Conservation (phyloP, 768 basidiomycete genomes). For the Daedalea quercina region DNA sequence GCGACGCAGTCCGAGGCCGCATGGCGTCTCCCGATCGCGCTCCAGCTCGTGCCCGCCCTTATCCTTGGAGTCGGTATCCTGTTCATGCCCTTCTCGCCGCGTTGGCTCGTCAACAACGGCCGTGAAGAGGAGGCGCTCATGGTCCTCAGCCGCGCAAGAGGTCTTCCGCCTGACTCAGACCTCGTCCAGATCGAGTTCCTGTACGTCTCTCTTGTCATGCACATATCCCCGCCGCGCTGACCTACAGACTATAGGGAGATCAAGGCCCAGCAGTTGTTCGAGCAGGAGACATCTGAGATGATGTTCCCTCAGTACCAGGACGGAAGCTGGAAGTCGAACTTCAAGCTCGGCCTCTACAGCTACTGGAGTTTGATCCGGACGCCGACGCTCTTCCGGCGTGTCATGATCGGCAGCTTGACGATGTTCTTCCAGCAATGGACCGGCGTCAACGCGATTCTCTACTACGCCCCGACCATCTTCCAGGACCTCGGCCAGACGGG, state of each 20-base stretch:
- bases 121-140: conserved; percentile 67
- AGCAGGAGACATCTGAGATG: conserved; percentile 51
- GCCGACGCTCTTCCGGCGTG: conserved; percentile 52
- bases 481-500: conserved; percentile 50
- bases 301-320: conserved; percentile 63
- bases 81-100: conserved; percentile 79
- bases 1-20: conserved; percentile 54
- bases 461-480: conserved; percentile 75
- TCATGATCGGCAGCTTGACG: conserved; percentile 53
- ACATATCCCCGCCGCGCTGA: background rate
- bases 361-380: conserved; percentile 57
- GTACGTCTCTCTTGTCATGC: conserved; percentile 30
- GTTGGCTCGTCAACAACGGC: conserved; percentile 75
- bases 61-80: conserved; percentile 64
- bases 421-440: conserved; percentile 89
- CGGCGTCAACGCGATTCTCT: conserved; percentile 69
- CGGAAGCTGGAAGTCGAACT: conserved; percentile 46
- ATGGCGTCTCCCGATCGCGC: conserved; percentile 68
- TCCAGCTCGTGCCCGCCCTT: conserved; percentile 70
- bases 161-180: conserved; percentile 48
- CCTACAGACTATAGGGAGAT: conserved; percentile 42
- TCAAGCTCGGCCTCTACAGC: conserved; percentile 53
- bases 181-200: conserved; percentile 70
- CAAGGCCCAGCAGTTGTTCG: conserved; percentile 68
- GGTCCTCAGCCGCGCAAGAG: conserved; percentile 56